Percentiles rank a stretch among this genome's conserved stretches.
These are phyloP conservation scores for Aspergillus tanneri DNA, from an alignment of 2,329 filamentous ascomycete genomes.

Conservation along the genomic window DNA sequence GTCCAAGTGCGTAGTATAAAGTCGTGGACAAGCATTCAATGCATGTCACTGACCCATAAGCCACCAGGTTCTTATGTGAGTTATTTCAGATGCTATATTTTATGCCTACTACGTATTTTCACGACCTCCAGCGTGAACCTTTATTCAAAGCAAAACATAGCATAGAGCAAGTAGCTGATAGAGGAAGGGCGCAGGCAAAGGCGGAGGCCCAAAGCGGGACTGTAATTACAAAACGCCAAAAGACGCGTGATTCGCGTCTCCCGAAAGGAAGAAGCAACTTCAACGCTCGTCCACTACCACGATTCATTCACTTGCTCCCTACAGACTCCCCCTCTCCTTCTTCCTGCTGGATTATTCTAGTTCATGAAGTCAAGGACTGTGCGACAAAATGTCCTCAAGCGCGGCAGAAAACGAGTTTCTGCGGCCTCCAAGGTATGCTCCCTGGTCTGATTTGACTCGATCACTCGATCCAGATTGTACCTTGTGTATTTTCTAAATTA, in stretches of 20 bases:
- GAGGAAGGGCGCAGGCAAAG: background rate
- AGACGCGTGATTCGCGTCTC: slow-evolving; percentile 26
- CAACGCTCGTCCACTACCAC: background rate
- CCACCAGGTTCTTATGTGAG: no score
- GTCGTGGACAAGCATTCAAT: no score
- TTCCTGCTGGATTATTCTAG: no score
- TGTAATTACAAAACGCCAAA: slow-evolving; percentile 28
- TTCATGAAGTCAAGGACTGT: background rate
- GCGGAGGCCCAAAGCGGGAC: slow-evolving; percentile 22
- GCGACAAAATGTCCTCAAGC: slow-evolving; percentile 19
- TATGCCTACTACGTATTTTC: no score
- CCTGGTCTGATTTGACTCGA: background rate
- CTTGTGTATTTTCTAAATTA: background rate
- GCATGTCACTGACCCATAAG: no score
- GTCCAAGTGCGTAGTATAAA: no score
- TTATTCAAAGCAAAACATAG: background rate
- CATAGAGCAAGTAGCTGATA: background rate
- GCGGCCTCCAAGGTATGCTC: slow-evolving; percentile 29
- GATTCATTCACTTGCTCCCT: background rate
- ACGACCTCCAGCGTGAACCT: no score
- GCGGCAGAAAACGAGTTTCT: slow-evolving; percentile 26
- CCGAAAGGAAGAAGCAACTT: no score
- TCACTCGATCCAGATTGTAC: background rate
- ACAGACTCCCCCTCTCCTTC: background rate
- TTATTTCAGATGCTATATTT: no score